Base-by-base conservation (phyloP, 306 rosid genomes). In the Medicago lupulina region DNA sequence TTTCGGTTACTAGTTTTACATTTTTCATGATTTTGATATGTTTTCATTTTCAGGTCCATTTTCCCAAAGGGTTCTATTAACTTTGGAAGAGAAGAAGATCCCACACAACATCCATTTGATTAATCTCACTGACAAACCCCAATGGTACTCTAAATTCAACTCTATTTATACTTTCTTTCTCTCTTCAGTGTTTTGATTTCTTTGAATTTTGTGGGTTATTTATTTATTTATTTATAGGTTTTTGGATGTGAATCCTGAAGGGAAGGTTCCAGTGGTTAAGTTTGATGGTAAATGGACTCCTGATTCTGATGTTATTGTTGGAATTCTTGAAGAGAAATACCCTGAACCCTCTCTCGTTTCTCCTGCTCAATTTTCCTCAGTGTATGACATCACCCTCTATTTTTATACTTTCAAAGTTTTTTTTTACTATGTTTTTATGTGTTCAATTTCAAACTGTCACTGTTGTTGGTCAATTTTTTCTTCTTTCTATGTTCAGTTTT, bases 231-330 rank as follows among this genome's bases (percentile, higher is more conserved):
- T 70, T 71, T 50, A 4, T 71, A 91, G 98, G 98, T 87, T 90
- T 75, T 73, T 86, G 85, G 85, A 78, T 1, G 97, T 83, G 76
- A 90, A 83, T 57, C 97, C 93, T 2, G 97, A 82, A 81, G 97
- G 99, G 54, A 92, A 90, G 82, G 99, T 95, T 39, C 99, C 99
- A 0, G 96, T 85, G 51, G 51, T 71, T 74, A 87, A 90, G 84
- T 16, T 88, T 67, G 99, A 88, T 75, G 96, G 50, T 31, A 90
- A 90, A 82, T 95, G 99, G 99, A 85, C 89, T 2, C 0, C 97
- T 79, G 99, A 95, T 69, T 95, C 99, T 12, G 97, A 95, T 79
- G 93, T 90, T 28, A 82, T 95, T 75, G 97, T 88, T 53, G 92
- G 85, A 15, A 73, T 83, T 25, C 84, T 95, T 1, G 92, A 95